Percentiles rank a stretch among this genome's conserved stretches.
Conservation (phyloP, 2,329 filamentous ascomycete genomes). For the Stromatinia cepivora region DNA sequence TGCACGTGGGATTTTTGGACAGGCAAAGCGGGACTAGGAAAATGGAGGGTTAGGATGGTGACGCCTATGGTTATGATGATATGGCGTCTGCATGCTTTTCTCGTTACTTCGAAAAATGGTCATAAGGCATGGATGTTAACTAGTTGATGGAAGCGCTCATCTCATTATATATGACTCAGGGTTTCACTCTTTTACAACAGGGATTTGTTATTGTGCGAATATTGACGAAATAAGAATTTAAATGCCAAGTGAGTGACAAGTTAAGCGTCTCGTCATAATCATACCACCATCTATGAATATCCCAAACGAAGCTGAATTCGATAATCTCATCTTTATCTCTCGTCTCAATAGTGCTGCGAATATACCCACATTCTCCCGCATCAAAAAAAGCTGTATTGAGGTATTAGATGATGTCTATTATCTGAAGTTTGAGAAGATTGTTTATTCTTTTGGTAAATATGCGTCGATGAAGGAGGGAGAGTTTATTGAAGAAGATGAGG, state of each 20-base stretch:
- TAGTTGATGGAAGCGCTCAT: neutral
- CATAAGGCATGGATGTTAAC: neutral
- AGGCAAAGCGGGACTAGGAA: conserved; percentile 23
- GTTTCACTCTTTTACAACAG: neutral
- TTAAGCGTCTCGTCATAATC: neutral
- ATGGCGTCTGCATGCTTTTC: neutral
- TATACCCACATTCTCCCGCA: neutral
- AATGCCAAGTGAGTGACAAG: neutral
- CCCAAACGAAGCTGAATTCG: neutral
- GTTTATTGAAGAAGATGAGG: too few relatives aligned
- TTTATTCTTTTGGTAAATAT: too few relatives aligned
- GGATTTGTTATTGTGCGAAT: neutral
- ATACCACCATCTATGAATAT: neutral
- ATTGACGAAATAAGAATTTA: neutral
- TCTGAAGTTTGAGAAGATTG: too few relatives aligned
- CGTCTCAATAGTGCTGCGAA: neutral
- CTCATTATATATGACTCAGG: neutral
- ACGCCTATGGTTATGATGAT: neutral
- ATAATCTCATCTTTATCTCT: neutral
- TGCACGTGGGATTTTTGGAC: conserved; percentile 58
- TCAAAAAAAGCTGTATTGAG: neutral
- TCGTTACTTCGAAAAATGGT: neutral
- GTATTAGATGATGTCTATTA: neutral
- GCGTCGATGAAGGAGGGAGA: too few relatives aligned
- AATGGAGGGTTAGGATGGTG: neutral